Percentiles rank a stretch among this genome's conserved stretches.
Conservation (phyloP, 176 grass and related monocot genomes). For the Saccharum spontaneum region DNA sequence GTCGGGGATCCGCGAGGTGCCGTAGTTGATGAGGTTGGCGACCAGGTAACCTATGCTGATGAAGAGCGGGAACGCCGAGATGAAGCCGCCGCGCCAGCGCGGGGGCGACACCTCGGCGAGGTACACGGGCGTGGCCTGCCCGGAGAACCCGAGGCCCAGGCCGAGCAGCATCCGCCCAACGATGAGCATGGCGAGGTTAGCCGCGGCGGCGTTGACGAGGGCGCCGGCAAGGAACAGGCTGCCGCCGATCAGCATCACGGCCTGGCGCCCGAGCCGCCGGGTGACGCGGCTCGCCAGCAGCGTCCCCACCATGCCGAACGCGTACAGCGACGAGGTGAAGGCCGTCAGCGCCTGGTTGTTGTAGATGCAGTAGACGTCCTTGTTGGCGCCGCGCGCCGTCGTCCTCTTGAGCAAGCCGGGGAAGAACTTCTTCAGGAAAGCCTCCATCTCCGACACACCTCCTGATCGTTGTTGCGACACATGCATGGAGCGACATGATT, state of each 20-base stretch:
- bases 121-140: constrained; percentile 59
- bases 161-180: constrained; percentile 62
- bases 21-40: constrained; percentile 91
- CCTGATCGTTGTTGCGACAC: constrained; percentile 22
- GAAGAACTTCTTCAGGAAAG: constrained; percentile 68
- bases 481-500: neutral
- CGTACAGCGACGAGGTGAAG: constrained; percentile 71
- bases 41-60: constrained; percentile 58
- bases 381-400: constrained; percentile 25
- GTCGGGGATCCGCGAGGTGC: constrained; percentile 49
- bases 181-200: constrained; percentile 77
- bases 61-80: constrained; percentile 67
- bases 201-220: constrained; percentile 56
- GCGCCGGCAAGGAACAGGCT: constrained; percentile 62
- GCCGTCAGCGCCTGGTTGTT: constrained; percentile 71
- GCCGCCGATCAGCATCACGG: constrained; percentile 44
- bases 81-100: constrained; percentile 71
- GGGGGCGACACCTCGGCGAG: constrained; percentile 71
- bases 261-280: constrained; percentile 49
- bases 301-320: constrained; percentile 52
- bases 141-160: constrained; percentile 70
- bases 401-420: constrained; percentile 47
- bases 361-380: constrained; percentile 68
- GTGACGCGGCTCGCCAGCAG: constrained; percentile 56
- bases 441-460: constrained; percentile 77